Conservation (phyloP, 2,329 filamentous ascomycete species). For the Colletotrichum cereale region DNA sequence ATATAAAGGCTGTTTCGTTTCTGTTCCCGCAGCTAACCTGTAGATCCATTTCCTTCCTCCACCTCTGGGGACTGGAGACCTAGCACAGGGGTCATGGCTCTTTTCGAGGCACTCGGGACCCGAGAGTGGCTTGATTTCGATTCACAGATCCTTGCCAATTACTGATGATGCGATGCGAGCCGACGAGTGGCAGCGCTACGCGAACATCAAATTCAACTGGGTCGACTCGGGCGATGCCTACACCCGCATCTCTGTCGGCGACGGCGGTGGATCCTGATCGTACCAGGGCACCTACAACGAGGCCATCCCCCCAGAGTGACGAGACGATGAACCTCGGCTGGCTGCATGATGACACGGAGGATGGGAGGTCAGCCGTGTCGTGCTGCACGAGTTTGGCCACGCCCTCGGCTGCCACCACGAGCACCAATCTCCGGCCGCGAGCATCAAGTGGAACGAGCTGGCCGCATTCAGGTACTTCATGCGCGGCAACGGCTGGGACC, state of each 20-base stretch:
- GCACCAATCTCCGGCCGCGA: slow-evolving; percentile 43
- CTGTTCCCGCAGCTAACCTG: too few species aligned
- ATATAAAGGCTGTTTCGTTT: too few species aligned
- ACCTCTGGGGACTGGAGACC: too few species aligned
- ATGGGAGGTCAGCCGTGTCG: slow-evolving; percentile 41
- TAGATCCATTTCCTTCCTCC: neutral
- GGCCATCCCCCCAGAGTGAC: neutral
- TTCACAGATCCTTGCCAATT: too few species aligned
- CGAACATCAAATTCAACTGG: slow-evolving; percentile 40
- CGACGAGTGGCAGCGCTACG: slow-evolving; percentile 33
- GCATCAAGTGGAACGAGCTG: slow-evolving; percentile 45
- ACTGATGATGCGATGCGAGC: too few species aligned
- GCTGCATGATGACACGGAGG: slow-evolving; percentile 41
- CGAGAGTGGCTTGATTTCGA: too few species aligned
- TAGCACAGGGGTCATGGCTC: too few species aligned
- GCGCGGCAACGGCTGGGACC: slow-evolving; percentile 18
- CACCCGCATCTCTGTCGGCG: slow-evolving; percentile 36
- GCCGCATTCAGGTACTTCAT: slow-evolving; percentile 41
- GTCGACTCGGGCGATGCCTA: slow-evolving; percentile 35
- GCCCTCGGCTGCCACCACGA: slow-evolving; percentile 47
- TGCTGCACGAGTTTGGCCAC: slow-evolving; percentile 48
- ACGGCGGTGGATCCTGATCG: slow-evolving; percentile 26
- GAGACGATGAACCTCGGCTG: slow-evolving; percentile 46
- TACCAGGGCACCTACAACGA: slow-evolving; percentile 34
- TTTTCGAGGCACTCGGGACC: too few species aligned